Evolutionary conservation across 768 basidiomycete genomes (phyloP), one percentile per base, ranked within the genome.

Genomic region (Neoboletus subvelutipes): DNA sequence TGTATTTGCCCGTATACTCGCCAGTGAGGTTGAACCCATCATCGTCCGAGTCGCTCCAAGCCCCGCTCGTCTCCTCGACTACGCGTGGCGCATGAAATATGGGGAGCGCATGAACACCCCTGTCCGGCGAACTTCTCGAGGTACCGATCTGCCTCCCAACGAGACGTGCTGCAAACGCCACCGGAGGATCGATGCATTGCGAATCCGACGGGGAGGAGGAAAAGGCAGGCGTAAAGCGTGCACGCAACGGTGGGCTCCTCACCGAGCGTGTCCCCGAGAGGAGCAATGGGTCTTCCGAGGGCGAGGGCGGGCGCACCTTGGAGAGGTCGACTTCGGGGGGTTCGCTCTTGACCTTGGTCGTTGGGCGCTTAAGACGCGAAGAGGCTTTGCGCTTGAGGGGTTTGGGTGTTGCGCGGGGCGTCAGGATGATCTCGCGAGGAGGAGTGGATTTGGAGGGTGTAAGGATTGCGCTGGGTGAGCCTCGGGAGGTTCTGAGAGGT

Each of bases 231-330:
- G 76, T 78, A 18, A 73, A 65, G n/a, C 74, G 75, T 20, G 75
- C 60, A 46, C 73, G 59, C 9, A 65, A 37, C 12, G 71, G 61
- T 36, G 62, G 45, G 54, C 58, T 58, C 56, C 55, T 26, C 43
- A 72, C 65, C n/a, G 74, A 64, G 12, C 75, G 74, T 4, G 78
- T 52, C 4, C 64, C 83, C 45, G 77, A 79, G 29, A 92, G 76
- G 2, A 92, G 73, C 0, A 92, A 69, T 0, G 90, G 90, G 63
- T 92, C 90, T 37, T 92, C 90, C 1, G 82, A 82, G 3, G 90
- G 90, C 52, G 87, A 88, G 0, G 87, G 77, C 1, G 90, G 90
- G 9, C 86, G 83, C 63, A 83, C 84, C 15, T 66, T 76, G 47
- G 68, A 77, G 29, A 87, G 71, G 63, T 88, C 82, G 59, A 89